phyloP scores from a whole-genome alignment of 371 early-diverging fungal genomes.

The Blyttiomyces sp. region DNA sequence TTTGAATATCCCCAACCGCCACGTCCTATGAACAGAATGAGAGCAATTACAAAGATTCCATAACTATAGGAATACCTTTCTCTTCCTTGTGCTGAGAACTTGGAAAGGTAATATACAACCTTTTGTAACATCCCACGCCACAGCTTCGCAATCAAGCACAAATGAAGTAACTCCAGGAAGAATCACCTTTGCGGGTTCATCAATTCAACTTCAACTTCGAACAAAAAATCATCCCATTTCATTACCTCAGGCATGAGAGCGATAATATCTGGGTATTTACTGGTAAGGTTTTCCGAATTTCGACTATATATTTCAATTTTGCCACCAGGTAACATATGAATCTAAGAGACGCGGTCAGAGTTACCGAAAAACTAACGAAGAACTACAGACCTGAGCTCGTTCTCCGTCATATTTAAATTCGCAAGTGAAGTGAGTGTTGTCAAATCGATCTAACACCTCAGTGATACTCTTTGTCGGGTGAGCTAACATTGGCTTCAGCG shows the following conservation, averaged over 20 bases:
- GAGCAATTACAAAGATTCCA: background rate
- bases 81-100: slow-evolving; percentile 95
- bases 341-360: slow-evolving; percentile 37
- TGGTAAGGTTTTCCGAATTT: slow-evolving; percentile 95
- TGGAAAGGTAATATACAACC: slow-evolving; percentile 97
- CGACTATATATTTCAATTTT: slow-evolving; percentile 86
- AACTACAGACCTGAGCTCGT: slow-evolving; percentile 82
- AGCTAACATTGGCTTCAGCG: slow-evolving; percentile 99
- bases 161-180: slow-evolving; percentile 66
- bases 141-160: slow-evolving; percentile 99
- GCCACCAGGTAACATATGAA: slow-evolving; percentile 79
- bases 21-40: slow-evolving; percentile 65
- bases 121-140: slow-evolving; percentile 93
- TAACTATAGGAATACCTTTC: slow-evolving; percentile 50
- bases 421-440: slow-evolving; percentile 87
- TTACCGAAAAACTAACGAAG: background rate
- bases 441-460: slow-evolving; percentile 93
- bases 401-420: slow-evolving; percentile 99
- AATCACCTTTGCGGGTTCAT: too few species aligned
- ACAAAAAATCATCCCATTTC: background rate
- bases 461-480: slow-evolving; percentile 96
- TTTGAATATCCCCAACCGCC: slow-evolving; percentile 73
- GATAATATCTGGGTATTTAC: slow-evolving; percentile 91
- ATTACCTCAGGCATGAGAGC: slow-evolving; percentile 55
- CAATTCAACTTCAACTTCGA: too few species aligned